phyloP scores from a whole-genome alignment of 139 green algal genomes.

The Chlamydomonas incerta region DNA sequence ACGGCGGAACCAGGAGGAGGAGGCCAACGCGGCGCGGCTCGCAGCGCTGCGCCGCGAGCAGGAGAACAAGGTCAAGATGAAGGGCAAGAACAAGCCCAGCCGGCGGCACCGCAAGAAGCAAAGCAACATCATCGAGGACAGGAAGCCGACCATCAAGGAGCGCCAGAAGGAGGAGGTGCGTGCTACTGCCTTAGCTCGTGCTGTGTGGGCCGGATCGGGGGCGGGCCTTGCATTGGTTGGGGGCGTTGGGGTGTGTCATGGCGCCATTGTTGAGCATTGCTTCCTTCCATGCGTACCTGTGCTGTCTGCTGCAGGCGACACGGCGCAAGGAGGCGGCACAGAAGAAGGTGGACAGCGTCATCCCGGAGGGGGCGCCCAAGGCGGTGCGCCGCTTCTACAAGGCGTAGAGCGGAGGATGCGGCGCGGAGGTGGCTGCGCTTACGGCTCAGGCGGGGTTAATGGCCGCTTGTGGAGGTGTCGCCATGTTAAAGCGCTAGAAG shows the following conservation, averaged over 20 bases:
- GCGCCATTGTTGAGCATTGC: no score
- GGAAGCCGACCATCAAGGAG: conserved; percentile 58
- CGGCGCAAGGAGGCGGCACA: conserved; percentile 47
- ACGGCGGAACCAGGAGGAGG: conserved; percentile 47
- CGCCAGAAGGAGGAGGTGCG: conserved; percentile 60
- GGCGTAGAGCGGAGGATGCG: no score
- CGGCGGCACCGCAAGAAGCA: conserved; percentile 90
- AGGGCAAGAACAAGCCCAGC: conserved; percentile 93
- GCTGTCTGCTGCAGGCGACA: conserved; percentile 1
- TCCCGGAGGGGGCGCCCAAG: conserved; percentile 64
- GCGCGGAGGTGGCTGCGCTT: no score
- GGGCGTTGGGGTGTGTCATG: no score
- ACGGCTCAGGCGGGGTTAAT: no score
- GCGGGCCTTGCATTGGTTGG: no score
- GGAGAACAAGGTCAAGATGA: conserved; percentile 85
- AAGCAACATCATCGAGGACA: conserved; percentile 91
- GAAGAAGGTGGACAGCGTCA: conserved; percentile 45
- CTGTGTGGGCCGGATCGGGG: no score
- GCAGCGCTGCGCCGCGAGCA: conserved; percentile 17
- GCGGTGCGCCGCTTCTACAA: conserved; percentile 81
- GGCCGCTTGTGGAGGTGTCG: no score
- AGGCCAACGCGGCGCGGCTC: conserved; percentile 51
- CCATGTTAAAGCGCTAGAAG: no score
- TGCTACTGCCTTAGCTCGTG: no score
- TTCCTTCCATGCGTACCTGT: no score